A percentile compares a stretch with the other conserved stretches of the same genome.
Conservation (phyloP, 2,329 filamentous ascomycete species). For the Cryphonectria radicalis region DNA sequence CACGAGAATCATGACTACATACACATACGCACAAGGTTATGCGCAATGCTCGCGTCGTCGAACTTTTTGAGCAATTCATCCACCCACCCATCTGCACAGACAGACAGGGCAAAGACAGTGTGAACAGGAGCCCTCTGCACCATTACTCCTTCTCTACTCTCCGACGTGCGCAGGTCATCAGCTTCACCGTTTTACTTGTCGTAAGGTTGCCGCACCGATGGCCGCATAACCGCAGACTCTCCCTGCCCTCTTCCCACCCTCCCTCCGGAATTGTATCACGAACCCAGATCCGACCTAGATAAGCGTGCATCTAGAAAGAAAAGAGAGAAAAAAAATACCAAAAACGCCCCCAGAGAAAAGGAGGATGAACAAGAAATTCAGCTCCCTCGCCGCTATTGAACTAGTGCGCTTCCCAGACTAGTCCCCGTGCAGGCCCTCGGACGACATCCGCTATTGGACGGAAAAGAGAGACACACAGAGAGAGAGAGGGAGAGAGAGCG, state of each 20-base stretch:
- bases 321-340: not conserved
- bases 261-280: not conserved
- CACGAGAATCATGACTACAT: not conserved
- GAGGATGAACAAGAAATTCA: slow-evolving; percentile 3
- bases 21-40: not conserved
- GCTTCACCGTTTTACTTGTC: slow-evolving; percentile 4
- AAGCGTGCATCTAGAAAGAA: slow-evolving; percentile 1
- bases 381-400: not conserved
- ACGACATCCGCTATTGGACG: slow-evolving; percentile 9
- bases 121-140: not conserved
- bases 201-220: slow-evolving; percentile 19
- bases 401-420: slow-evolving; percentile 9
- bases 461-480: not conserved
- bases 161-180: not conserved
- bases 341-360: not conserved
- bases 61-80: not conserved
- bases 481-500: not conserved
- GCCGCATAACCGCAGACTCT: not conserved
- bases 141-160: not conserved
- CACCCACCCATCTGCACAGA: not conserved
- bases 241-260: not conserved
- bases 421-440: slow-evolving; percentile 4
- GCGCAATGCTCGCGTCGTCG: not conserved
- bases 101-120: not conserved
- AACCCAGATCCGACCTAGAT: slow-evolving; percentile 7